Evolutionary conservation across 73 alveolate genomes (phyloP), one percentile per base, ranked within the genome.

Genomic region (Stentor roeselii): DNA sequence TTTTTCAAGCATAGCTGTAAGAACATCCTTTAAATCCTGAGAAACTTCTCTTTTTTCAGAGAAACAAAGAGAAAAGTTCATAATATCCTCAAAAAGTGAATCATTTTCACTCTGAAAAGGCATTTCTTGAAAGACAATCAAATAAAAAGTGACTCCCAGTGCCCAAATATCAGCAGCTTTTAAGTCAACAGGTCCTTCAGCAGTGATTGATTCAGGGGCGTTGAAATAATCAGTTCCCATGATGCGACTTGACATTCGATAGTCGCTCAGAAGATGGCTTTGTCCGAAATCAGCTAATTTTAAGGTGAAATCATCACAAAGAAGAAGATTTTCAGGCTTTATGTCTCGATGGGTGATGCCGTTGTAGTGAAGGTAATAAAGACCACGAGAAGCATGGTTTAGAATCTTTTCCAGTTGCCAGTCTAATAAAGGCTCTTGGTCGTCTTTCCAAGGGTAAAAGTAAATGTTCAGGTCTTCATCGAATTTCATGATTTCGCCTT

Each of bases 91-190:
- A 85, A 92, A 86, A 59, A 93, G 93, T n/a, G n/a, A n/a, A 59
- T 85, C 89, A 60, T 84, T 95, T n/a, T n/a, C n/a, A 50, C 90
- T 93, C 86, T 88, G 82, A 89, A 86, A 95, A 0, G 99, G 99
- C 42, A 93, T 88, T 78, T 87, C 93, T 59, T 89, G 87, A 67
- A 82, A 97, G 30, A 94, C 86, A 78, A 97, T 75, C 42, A 95
- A 89, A 89, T 95, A 97, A 31, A 92, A 78, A 3, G 99, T 92
- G 2, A 95, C 90, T 41, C 99, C 99, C 39, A 95, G 86, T 3
- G 99, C 98, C 99, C 99, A 97, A 42, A 97, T 94, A 84, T 97
- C 99, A 59, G 95, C 91, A 36, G 97, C 95, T 84, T 95, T 95
- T n/a, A n/a, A n/a, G n/a, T n/a, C n/a, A n/a, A n/a, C n/a, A n/a